Percentiles rank a stretch among this genome's conserved stretches.
Evolutionary conservation across 2,329 filamentous ascomycete species (phyloP).

Genomic region (Arthrocladium fulminans): DNA sequence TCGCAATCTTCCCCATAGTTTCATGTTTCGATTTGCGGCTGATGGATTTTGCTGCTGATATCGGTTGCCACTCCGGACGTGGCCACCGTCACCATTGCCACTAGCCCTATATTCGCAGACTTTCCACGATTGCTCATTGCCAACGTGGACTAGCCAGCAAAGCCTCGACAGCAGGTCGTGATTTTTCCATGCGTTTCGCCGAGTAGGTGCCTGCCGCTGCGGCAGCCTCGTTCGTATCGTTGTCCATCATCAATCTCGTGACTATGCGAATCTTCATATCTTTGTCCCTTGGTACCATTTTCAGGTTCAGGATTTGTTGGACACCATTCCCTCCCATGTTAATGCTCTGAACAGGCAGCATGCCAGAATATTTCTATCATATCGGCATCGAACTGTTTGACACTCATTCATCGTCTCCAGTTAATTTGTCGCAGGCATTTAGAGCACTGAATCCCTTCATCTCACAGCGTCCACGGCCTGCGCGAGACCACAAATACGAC

Average conservation of each 20-base stretch:
- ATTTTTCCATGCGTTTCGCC: not conserved
- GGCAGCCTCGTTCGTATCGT: not conserved
- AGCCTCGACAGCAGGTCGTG: no score
- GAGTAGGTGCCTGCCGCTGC: not conserved
- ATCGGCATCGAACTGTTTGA: constrained; percentile 51
- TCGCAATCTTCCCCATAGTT: not conserved
- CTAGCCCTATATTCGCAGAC: not conserved
- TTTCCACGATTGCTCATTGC: not conserved
- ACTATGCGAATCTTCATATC: not conserved
- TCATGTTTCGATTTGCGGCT: not conserved
- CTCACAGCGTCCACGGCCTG: constrained; percentile 1
- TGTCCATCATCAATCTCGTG: not conserved
- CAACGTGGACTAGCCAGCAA: no score
- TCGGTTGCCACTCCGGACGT: not conserved
- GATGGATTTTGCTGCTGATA: no score
- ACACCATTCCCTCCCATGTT: no score
- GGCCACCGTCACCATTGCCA: no score
- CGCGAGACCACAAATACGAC: constrained; percentile 7
- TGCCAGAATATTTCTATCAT: constrained; percentile 58
- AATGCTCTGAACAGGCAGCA: constrained; percentile 29
- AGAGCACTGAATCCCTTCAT: constrained; percentile 19
- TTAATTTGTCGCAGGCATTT: constrained; percentile 16
- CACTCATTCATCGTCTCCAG: constrained; percentile 20
- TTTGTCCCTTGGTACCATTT: not conserved
- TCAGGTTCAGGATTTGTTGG: no score